Percentiles rank a stretch among this genome's conserved stretches.
Conservation (phyloP, 805 yeast genomes). For the Candida ovalis region DNA sequence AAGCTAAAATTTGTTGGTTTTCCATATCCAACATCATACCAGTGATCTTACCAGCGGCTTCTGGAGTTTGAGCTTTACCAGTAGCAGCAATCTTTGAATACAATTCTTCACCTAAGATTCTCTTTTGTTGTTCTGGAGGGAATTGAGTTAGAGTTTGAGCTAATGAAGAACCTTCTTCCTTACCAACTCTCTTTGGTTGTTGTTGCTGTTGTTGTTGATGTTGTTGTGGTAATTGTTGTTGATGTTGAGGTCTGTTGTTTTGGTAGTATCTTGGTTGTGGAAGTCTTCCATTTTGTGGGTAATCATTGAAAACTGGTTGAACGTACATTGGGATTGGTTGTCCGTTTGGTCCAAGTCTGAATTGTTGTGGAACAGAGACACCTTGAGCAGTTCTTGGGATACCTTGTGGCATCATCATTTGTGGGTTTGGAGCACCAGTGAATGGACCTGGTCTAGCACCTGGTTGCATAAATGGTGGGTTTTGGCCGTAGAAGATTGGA, state of each 20-base stretch:
- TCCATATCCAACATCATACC: constrained; percentile 98
- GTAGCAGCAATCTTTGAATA: constrained; percentile 88
- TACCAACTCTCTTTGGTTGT: constrained; percentile 23
- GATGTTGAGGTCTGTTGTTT: constrained; percentile 32
- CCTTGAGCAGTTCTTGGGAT: constrained; percentile 59
- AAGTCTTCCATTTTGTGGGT: constrained; percentile 56
- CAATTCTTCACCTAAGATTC: constrained; percentile 95
- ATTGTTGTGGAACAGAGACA: constrained; percentile 57
- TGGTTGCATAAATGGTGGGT: constrained; percentile 70
- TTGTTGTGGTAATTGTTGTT: constrained; percentile 9
- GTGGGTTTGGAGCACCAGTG: constrained; percentile 72
- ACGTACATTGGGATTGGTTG: constrained; percentile 80
- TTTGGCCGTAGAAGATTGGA: constrained; percentile 84
- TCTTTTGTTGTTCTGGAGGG: constrained; percentile 92
- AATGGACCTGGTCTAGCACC: constrained; percentile 72
- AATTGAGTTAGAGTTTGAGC: constrained; percentile 59
- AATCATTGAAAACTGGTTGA: constrained; percentile 73
- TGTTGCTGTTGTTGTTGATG: constrained; percentile 23
- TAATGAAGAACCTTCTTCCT: constrained; percentile 36
- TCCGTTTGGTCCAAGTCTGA: constrained; percentile 75
- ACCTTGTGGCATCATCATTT: constrained; percentile 65
- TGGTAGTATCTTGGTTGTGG: constrained; percentile 44
- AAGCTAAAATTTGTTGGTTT: constrained; percentile 80
- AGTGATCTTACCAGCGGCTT: constrained; percentile 97
- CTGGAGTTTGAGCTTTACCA: constrained; percentile 84